Conservation (phyloP, 495 filamentous ascomycete genomes). For the Penicillium waksmanii region DNA sequence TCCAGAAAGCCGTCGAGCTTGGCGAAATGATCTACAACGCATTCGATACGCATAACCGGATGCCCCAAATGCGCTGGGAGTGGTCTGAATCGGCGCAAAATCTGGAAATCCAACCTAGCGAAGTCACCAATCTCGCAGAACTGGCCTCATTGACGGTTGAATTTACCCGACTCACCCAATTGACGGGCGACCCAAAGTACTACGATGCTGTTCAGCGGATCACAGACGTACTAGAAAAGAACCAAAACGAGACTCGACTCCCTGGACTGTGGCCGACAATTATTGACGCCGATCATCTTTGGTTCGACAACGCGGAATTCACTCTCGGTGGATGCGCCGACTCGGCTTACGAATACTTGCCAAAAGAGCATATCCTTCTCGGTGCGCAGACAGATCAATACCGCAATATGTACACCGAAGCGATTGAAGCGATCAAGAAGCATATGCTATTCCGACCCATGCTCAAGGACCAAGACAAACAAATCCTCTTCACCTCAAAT, state of each 20-base stretch:
- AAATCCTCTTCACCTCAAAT: conserved; percentile 77
- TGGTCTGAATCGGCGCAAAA: conserved; percentile 50
- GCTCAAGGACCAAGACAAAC: conserved; percentile 65
- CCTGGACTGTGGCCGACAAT: conserved; percentile 83
- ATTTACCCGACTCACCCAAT: conserved; percentile 89
- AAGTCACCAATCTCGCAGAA: conserved; percentile 68
- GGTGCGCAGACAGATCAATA: conserved; percentile 81
- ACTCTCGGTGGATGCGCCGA: conserved; percentile 88
- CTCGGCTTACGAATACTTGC: conserved; percentile 93
- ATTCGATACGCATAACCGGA: conserved; percentile 94
- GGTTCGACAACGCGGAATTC: conserved; percentile 58
- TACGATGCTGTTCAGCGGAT: conserved; percentile 93
- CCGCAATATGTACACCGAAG: conserved; percentile 73
- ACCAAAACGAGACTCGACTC: conserved; percentile 68
- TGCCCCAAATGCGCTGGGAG: conserved; percentile 71
- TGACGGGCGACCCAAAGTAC: conserved; percentile 83
- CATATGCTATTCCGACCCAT: conserved; percentile 81
- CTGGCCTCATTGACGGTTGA: conserved; percentile 87
- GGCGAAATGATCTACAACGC: conserved; percentile 86
- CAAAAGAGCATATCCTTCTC: conserved; percentile 79
- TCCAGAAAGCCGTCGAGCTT: conserved; percentile 85
- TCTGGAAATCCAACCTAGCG: conserved; percentile 42
- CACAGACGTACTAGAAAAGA: conserved; percentile 74
- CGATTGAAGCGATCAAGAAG: conserved; percentile 70
- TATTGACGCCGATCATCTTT: conserved; percentile 63